Evolutionary conservation across 495 filamentous ascomycete species (phyloP).

Genomic region (Penicillium ucsense): DNA sequence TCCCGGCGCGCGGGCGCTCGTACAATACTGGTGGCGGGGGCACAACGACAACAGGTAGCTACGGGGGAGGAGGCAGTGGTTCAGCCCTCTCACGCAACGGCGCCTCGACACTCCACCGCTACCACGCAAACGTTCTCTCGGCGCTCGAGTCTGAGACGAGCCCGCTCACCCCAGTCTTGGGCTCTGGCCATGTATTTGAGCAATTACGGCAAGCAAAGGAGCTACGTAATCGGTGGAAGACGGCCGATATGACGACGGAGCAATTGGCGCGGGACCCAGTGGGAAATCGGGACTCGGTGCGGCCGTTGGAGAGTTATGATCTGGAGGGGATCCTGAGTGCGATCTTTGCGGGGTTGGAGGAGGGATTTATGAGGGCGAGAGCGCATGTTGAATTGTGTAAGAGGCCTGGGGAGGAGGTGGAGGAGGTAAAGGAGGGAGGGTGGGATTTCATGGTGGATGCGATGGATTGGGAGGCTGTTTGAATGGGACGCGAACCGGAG

Average conservation of each 20-base stretch:
- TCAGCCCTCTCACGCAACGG: slow-evolving; percentile 1
- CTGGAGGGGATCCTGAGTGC: slow-evolving; percentile 42
- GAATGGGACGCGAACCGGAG: neutral
- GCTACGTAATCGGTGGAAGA: slow-evolving; percentile 59
- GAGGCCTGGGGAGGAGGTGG: slow-evolving; percentile 6
- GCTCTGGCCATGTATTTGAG: slow-evolving; percentile 31
- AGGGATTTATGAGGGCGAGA: slow-evolving; percentile 20
- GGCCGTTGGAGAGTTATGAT: slow-evolving; percentile 43
- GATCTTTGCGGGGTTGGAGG: slow-evolving; percentile 30
- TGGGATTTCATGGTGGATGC: slow-evolving; percentile 57
- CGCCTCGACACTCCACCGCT: slow-evolving; percentile 32
- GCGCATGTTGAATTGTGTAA: slow-evolving; percentile 17
- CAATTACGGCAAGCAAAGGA: slow-evolving; percentile 53
- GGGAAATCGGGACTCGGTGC: slow-evolving; percentile 4
- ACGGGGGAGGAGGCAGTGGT: neutral
- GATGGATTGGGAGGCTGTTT: slow-evolving; percentile 55
- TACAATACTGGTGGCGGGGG: neutral
- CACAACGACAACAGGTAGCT: neutral
- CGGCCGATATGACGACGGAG: slow-evolving; percentile 35
- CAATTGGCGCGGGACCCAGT: slow-evolving; percentile 17
- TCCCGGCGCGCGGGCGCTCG: neutral
- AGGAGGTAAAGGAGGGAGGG: slow-evolving; percentile 21
- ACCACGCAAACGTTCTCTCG: slow-evolving; percentile 55
- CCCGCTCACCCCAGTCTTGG: slow-evolving; percentile 43
- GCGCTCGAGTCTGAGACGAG: slow-evolving; percentile 39